These are phyloP conservation scores for Trifolium repens DNA, from an alignment of 306 rosid species.

Conservation along the genomic window DNA sequence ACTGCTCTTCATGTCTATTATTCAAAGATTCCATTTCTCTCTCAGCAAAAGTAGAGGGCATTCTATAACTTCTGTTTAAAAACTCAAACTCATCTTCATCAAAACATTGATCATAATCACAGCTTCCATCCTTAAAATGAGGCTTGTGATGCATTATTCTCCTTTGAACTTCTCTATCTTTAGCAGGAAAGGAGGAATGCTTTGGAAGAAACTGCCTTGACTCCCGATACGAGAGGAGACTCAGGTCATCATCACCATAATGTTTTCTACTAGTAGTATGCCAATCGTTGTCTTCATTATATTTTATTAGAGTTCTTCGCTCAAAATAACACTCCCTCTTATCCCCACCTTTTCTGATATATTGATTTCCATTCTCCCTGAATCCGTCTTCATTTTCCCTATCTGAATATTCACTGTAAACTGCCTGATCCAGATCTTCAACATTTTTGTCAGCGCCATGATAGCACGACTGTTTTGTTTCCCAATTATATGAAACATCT, in stretches of 20 bases:
- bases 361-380: conserved; percentile 39
- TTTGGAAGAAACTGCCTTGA: conserved; percentile 50
- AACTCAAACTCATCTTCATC: conserved; percentile 48
- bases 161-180: conserved; percentile 44
- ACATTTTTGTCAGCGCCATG: conserved; percentile 47
- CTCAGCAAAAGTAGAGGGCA: conserved; percentile 37
- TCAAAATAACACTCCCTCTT: conserved; percentile 45
- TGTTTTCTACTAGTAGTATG: conserved; percentile 36
- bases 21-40: conserved; percentile 42
- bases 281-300: conserved; percentile 47
- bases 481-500: conserved; percentile 48
- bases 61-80: conserved; percentile 40
- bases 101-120: conserved; percentile 32
- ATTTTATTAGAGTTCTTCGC: conserved; percentile 33
- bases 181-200: conserved; percentile 40
- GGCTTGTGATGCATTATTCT: conserved; percentile 43
- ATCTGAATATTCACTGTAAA: conserved; percentile 33
- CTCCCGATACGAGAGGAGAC: conserved; percentile 47
- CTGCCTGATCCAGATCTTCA: conserved; percentile 31
- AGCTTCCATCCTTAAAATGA: conserved; percentile 44
- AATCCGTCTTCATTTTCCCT: conserved; percentile 42
- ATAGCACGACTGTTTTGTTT: conserved; percentile 46
- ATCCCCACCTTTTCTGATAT: conserved; percentile 42
- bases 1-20: conserved; percentile 41
- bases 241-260: conserved; percentile 44